Evolutionary conservation across 768 basidiomycete species (phyloP), one percentile per base, ranked within the genome.

Genomic region (Amanita brunnescens): DNA sequence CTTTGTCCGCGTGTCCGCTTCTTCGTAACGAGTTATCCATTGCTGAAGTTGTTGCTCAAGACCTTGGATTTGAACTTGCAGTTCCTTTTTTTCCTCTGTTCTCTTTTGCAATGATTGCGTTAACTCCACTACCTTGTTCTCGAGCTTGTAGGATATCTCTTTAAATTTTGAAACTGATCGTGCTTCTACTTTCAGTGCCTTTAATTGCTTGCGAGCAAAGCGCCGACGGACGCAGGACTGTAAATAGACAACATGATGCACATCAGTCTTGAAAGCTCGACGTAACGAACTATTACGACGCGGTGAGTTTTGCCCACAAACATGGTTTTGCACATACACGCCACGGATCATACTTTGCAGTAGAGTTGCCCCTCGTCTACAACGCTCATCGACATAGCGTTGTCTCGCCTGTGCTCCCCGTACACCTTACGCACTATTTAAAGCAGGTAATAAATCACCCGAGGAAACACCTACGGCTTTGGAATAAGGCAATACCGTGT

Each of bases 61-160:
- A 35, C 86, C 81, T 18, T 71, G 65, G 41, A 98, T 75, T 59
- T 83, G 81, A n/a, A 68, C 71, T 57, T 87, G 83, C 39, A 98
- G 71, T 49, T 83, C 85, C 68, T 90, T 94, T 73, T 89, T 92
- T 71, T 99, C 95, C 53, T 81, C 79, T 2, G 85, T 93, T 42
- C 95, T 84, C 61, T 78, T 85, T 67, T 97, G 96, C 10, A 99
- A 78, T 13, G 72, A 82, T 64, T 99, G 96, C 0, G 96, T 98
- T 55, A 99, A 85, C 64, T 98, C 95, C 53, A 99, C 91, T 39
- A 99, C 96, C 71, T 98, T 99, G 77, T 98, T 99, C 72, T 99
- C 96, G 51, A 99, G 77, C 58, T 81, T 83, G 63, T 98, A 98
- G 0, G 95, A 97, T 58, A 95, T 96, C 70, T 96, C 93, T 71